Conservation (phyloP, 2,329 filamentous ascomycete species). For the Verticillium longisporum region DNA sequence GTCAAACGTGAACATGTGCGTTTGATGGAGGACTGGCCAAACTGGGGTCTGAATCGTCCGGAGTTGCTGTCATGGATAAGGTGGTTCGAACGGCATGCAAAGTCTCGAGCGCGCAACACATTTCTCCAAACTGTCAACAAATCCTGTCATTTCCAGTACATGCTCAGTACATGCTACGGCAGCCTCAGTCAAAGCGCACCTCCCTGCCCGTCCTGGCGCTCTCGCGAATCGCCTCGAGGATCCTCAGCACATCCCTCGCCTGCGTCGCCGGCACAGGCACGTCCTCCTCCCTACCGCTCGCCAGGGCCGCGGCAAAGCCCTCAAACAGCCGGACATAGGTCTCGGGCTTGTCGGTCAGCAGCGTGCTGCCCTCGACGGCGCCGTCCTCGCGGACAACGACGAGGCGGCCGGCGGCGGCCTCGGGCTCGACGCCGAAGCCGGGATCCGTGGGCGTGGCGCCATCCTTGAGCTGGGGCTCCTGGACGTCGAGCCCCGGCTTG, state of each 20-base stretch:
- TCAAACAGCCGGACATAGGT: constrained; percentile 67
- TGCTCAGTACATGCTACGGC: background rate
- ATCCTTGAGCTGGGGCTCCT: constrained; percentile 66
- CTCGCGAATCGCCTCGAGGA: constrained; percentile 45
- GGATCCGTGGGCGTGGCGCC: constrained; percentile 55
- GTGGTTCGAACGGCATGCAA: too few relatives aligned
- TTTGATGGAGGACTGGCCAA: too few relatives aligned
- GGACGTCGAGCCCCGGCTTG: constrained; percentile 64
- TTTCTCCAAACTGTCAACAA: too few relatives aligned
- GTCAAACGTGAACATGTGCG: too few relatives aligned
- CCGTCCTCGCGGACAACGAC: constrained; percentile 42
- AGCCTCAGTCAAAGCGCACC: constrained; percentile 20
- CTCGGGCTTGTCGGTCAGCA: background rate
- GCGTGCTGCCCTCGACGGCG: constrained; percentile 39
- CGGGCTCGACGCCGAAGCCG: constrained; percentile 59
- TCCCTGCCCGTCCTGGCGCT: constrained; percentile 42
- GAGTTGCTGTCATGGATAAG: too few relatives aligned
- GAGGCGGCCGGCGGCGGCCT: constrained; percentile 48
- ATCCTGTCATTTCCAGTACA: too few relatives aligned
- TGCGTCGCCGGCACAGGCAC: constrained; percentile 46
- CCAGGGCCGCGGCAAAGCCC: constrained; percentile 39
- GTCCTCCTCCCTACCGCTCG: constrained; percentile 39
- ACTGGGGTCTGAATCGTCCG: too few relatives aligned
- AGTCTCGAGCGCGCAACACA: too few relatives aligned
- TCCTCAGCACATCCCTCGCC: constrained; percentile 44